Percentiles rank a stretch among this genome's conserved stretches.
Conservation (phyloP, 192 early-diverging fungal species). For the Coemansia sp. region DNA sequence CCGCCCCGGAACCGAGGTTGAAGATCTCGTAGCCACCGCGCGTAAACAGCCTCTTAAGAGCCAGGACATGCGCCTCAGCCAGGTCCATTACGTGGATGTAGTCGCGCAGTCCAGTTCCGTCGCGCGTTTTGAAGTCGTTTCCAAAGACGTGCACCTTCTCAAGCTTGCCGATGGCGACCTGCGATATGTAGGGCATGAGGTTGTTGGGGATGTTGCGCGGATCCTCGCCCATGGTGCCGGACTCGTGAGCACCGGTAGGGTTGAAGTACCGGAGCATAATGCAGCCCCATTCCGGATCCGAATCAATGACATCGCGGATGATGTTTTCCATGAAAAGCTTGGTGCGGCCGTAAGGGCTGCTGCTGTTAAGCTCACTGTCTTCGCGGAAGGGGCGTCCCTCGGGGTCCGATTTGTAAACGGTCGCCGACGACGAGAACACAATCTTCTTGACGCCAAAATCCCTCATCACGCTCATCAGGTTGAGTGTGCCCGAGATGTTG, state of each 20-base stretch:
- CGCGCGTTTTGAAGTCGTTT: slow-evolving; percentile 84
- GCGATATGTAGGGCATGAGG: slow-evolving; percentile 84
- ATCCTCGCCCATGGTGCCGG: slow-evolving; percentile 91
- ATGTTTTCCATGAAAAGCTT: slow-evolving; percentile 88
- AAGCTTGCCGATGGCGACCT: slow-evolving; percentile 82
- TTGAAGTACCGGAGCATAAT: slow-evolving; percentile 86
- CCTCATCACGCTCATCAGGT: slow-evolving; percentile 79
- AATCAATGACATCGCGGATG: slow-evolving; percentile 66
- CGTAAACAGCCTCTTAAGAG: slow-evolving; percentile 66
- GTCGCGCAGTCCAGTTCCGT: slow-evolving; percentile 91
- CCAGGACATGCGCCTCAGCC: slow-evolving; percentile 82
- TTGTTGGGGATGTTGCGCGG: slow-evolving; percentile 82
- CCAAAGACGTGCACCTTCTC: slow-evolving; percentile 87
- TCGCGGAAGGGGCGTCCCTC: slow-evolving; percentile 54
- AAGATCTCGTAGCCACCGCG: slow-evolving; percentile 64
- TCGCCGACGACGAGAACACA: slow-evolving; percentile 92
- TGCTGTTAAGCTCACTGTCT: slow-evolving; percentile 65
- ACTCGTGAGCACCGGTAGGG: slow-evolving; percentile 86
- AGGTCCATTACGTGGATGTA: slow-evolving; percentile 96
- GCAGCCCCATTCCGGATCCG: slow-evolving; percentile 61
- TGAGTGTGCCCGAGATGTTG: slow-evolving; percentile 87
- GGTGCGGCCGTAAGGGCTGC: slow-evolving; percentile 96
- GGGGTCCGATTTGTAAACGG: slow-evolving; percentile 72
- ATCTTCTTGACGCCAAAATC: slow-evolving; percentile 79
- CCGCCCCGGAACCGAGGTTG: slow-evolving; percentile 90